Conservation (phyloP, 2,329 filamentous ascomycete species). For the Penicillium sp. region DNA sequence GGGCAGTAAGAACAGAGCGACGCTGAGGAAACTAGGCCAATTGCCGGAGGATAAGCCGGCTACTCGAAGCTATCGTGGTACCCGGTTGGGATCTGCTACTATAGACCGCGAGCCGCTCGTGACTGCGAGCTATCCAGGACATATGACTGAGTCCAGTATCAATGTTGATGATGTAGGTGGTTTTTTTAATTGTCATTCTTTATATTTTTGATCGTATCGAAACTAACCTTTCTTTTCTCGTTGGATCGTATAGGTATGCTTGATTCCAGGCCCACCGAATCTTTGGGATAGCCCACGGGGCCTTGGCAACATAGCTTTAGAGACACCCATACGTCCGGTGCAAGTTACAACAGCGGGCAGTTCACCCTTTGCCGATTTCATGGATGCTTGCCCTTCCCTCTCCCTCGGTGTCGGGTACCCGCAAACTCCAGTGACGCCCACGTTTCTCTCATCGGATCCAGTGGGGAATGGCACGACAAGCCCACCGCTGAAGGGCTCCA, state of each 20-base stretch:
- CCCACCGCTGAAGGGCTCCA: slow-evolving; percentile 34
- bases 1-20: slow-evolving; percentile 45
- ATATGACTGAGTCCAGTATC: slow-evolving; percentile 19
- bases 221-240: neutral
- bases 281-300: slow-evolving; percentile 36
- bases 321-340: slow-evolving; percentile 25
- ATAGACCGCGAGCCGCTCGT: slow-evolving; percentile 19
- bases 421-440: slow-evolving; percentile 37
- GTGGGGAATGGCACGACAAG: slow-evolving; percentile 33
- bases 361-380: slow-evolving; percentile 24
- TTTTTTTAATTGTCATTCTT: neutral
- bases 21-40: slow-evolving; percentile 41
- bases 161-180: slow-evolving; percentile 26
- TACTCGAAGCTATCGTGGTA: slow-evolving; percentile 24
- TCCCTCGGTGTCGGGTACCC: slow-evolving; percentile 28
- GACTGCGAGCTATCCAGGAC: slow-evolving; percentile 8
- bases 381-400: slow-evolving; percentile 23
- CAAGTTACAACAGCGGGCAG: slow-evolving; percentile 19
- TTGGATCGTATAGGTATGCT: slow-evolving; percentile 18
- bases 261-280: slow-evolving; percentile 24
- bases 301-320: slow-evolving; percentile 24
- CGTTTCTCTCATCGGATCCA: slow-evolving; percentile 35
- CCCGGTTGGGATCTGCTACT: slow-evolving; percentile 19
- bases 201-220: neutral
- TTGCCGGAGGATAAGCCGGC: slow-evolving; percentile 38